Conservation (phyloP, 2,329 filamentous ascomycete genomes). For the Diaporthe sp. region DNA sequence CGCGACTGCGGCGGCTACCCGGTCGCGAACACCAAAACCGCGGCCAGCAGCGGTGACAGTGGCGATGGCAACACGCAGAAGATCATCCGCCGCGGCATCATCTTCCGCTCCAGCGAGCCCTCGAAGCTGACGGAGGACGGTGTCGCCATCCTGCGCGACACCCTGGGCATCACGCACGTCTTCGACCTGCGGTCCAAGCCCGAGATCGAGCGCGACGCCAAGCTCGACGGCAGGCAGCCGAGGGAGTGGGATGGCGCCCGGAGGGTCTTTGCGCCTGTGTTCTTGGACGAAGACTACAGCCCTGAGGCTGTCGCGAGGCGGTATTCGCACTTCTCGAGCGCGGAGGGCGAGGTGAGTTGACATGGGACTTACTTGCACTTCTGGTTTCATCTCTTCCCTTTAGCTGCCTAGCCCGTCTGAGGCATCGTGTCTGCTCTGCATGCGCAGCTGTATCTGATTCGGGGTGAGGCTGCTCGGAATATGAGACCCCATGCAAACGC, state of each 20-base stretch:
- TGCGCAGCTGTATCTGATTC: neutral
- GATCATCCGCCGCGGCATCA: constrained; percentile 64
- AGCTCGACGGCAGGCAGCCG: constrained; percentile 49
- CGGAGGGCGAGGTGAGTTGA: constrained; percentile 58
- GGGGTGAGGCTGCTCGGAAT: constrained; percentile 1
- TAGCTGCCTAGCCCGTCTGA: constrained; percentile 37
- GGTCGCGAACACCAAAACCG: constrained; percentile 49
- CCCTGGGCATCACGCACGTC: constrained; percentile 72
- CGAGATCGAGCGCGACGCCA: constrained; percentile 66
- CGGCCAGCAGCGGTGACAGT: neutral
- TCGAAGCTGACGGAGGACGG: constrained; percentile 68
- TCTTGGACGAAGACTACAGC: constrained; percentile 70
- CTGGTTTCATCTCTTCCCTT: neutral
- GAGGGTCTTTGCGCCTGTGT: constrained; percentile 75
- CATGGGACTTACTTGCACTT: constrained; percentile 23
- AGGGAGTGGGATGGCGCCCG: constrained; percentile 64
- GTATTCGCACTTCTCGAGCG: constrained; percentile 70
- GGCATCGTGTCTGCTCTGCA: neutral
- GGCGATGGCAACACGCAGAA: constrained; percentile 40
- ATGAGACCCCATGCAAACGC: neutral
- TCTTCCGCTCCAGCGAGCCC: constrained; percentile 80
- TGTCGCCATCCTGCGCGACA: constrained; percentile 60
- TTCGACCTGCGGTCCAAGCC: constrained; percentile 77
- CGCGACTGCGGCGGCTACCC: constrained; percentile 75
- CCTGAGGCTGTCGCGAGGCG: constrained; percentile 74